phyloP scores from a whole-genome alignment of 1,284 basidiomycete species.

The Marasmius oreades region DNA sequence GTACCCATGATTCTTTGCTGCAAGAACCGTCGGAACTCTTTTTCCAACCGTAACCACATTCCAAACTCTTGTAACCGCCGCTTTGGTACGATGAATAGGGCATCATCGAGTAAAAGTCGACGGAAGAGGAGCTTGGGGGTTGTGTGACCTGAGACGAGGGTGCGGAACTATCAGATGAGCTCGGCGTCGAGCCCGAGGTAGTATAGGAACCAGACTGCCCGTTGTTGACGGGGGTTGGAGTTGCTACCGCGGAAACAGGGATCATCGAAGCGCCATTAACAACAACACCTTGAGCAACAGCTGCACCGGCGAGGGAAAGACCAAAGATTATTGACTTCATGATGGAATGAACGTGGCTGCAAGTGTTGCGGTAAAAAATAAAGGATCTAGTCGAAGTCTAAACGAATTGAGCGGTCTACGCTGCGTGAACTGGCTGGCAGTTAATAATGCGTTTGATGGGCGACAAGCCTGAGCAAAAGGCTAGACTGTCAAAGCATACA shows the following conservation, averaged over 20 bases:
- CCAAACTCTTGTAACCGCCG: slow-evolving; percentile 60
- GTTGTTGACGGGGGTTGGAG: slow-evolving; percentile 11
- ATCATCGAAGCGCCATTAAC: slow-evolving; percentile 51
- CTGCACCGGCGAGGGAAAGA: slow-evolving; percentile 53
- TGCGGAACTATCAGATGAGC: slow-evolving; percentile 15
- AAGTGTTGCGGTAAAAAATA: slow-evolving; percentile 30
- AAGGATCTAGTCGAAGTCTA: slow-evolving; percentile 36
- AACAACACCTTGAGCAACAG: slow-evolving; percentile 44
- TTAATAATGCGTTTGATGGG: slow-evolving; percentile 29
- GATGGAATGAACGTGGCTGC: slow-evolving; percentile 40
- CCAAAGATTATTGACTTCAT: slow-evolving; percentile 62
- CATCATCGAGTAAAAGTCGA: slow-evolving; percentile 44
- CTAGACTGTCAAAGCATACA: background rate
- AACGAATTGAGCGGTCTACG: slow-evolving; percentile 66
- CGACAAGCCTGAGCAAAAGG: slow-evolving; percentile 27
- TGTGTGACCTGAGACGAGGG: slow-evolving; percentile 13
- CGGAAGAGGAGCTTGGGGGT: slow-evolving; percentile 21
- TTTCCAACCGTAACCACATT: slow-evolving; percentile 64
- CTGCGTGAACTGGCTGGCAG: slow-evolving; percentile 64
- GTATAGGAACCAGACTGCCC: background rate
- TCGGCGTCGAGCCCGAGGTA: slow-evolving; percentile 9
- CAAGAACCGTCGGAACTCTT: slow-evolving; percentile 57
- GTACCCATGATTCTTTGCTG: slow-evolving; percentile 52
- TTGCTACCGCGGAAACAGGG: slow-evolving; percentile 21
- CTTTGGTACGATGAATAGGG: slow-evolving; percentile 53